Base-by-base conservation (phyloP, 352 stramenopile genomes). In the Peronospora farinosa region DNA sequence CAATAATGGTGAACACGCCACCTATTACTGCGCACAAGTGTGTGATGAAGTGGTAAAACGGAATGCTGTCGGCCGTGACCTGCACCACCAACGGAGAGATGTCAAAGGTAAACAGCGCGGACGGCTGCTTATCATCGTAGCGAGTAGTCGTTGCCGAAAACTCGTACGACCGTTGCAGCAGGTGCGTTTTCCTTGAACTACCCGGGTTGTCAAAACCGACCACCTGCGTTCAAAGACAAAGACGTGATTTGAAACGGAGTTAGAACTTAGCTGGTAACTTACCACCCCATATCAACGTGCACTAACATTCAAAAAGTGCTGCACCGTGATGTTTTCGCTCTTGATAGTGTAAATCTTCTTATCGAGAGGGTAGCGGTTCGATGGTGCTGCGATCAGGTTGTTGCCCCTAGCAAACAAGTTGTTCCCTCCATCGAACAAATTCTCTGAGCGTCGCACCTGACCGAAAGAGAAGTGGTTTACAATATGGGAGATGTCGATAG, bases 271-370 rank as follows among this genome's bases (percentile, higher is more conserved):
- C 3, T n/a, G 25, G 33, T 21, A 21, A 17, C n/a, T 39, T 37
- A n/a, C 21, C 13, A 0, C 5, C 35, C 38, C 13, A 37, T 38
- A n/a, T 6, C 78, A 9, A 47, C 19, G 5, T 12, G 76, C 25
- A 97, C 91, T 51, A 63, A 90, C 79, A 36, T 91, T 93, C 32
- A 91, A 47, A 44, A 84, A 93, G 49, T 93, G 82, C 40, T 88
- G 63, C 52, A 90, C 75, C 12, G 79, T 87, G 47, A 87, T 81
- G 59, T 88, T 86, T 51, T 79, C 64, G 45, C 73, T 74, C 38
- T 82, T 63, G 16, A 71, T 67, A 16, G 59, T 69, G 47, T 72
- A 92, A 15, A 40, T 47, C 40, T 76, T 76, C 39, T 42, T 58
- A 48, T 90, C 81, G 31, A 92, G 52, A 17, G 78, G 76, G 40